Evolutionary conservation across 805 yeast genomes (phyloP), one percentile per base, ranked within the genome.

Genomic region (Myxozyma udenii): DNA sequence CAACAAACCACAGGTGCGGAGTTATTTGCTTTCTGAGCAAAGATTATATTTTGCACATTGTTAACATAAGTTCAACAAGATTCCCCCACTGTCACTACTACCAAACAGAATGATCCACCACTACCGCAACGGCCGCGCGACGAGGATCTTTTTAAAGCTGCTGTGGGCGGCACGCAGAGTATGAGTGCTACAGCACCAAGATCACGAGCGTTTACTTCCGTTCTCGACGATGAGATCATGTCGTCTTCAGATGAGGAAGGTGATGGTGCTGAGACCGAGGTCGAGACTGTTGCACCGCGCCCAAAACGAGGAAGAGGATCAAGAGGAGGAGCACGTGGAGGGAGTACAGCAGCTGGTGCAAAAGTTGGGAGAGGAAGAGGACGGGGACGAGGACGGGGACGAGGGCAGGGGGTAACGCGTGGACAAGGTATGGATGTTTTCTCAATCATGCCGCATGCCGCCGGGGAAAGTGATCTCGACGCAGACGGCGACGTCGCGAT

Each of bases 201-300:
- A 28, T 30, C 35, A 24, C 12, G 40, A 16, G 30, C 51, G 3
- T 51, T 54, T 33, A 21, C 46, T 11, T 54, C 58, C 1, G 51
- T 55, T 5, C 44, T 55, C 5, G 55, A 50, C 19, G 58, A 55
- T 23, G 58, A 53, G 26, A 23, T 46, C 32, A 55, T 55, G 54
- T 55, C 58, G 14, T 28, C 33, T 28, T 9, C 9, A 9, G 57
- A 54, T 11, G 58, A 53, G 14, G 58, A 48, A 4, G 47, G 35
- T 32, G 42, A 44, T 32, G 52, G 41, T n/a, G 54, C 24, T 23
- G 12, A 14, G 12, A 21, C 26, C 37, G 46, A 39, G n/a, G 36
- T 32, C 11, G 49, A 21, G 4, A 35, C 47, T 19, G 36, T 28
- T 18, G 37, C 35, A n/a, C 46, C 46, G n/a, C n/a, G n/a, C n/a